Percentiles rank a stretch among this genome's conserved stretches.
Conservation (phyloP, 192 early-diverging fungal species). For the Oehlia diaphana region DNA sequence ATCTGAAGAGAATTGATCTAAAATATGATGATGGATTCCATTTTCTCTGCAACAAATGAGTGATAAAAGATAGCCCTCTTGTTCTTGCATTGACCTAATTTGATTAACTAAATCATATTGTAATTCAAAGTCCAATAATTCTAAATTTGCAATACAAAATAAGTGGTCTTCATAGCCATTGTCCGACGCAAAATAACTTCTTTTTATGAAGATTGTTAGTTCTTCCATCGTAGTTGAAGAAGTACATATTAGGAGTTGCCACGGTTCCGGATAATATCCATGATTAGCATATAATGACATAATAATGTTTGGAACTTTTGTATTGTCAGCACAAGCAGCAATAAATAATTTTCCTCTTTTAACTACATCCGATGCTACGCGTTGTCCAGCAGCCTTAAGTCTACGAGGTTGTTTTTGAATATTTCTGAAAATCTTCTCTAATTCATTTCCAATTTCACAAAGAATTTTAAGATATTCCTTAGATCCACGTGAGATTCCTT, state of each 20-base stretch:
- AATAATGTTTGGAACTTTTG: conserved; percentile 12
- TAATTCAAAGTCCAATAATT: conserved; percentile 23
- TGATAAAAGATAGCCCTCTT: background rate
- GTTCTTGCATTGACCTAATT: background rate
- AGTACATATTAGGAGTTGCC: conserved; percentile 27
- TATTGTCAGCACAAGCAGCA: conserved; percentile 21
- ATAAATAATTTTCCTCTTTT: conserved; percentile 24
- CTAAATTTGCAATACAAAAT: conserved; percentile 30
- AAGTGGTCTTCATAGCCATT: conserved; percentile 22
- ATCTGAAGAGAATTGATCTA: conserved; percentile 24
- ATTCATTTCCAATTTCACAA: background rate
- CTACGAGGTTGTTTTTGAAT: background rate
- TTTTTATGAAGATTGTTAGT: conserved; percentile 19
- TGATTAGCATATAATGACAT: conserved; percentile 30
- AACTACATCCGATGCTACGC: conserved; percentile 11
- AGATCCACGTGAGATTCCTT: background rate
- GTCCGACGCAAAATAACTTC: conserved; percentile 15
- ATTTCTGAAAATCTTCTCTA: background rate
- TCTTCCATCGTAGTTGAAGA: conserved; percentile 29
- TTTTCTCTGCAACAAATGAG: conserved; percentile 13
- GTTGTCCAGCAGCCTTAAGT: background rate
- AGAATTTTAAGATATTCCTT: background rate
- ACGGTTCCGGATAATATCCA: conserved; percentile 26
- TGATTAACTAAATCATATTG: conserved; percentile 26
- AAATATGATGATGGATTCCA: conserved; percentile 23